phyloP scores from a whole-genome alignment of 371 early-diverging fungal genomes.

The Scutellospora calospora region DNA sequence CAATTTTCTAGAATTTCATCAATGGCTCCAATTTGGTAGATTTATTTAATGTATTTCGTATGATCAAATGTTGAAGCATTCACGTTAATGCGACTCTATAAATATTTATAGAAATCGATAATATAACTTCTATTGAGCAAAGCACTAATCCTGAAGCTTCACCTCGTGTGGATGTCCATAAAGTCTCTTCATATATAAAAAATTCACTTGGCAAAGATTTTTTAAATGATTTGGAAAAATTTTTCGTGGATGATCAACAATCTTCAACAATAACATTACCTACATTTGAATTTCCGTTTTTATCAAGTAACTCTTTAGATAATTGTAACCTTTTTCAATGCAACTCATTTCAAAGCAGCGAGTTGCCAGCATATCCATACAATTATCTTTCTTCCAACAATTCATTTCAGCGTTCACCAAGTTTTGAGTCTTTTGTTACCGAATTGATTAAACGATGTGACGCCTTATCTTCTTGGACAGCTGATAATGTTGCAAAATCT shows the following conservation, averaged over 20 bases:
- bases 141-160: neutral
- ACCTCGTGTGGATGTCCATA: conserved; percentile 6
- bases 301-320: no score
- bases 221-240: conserved; percentile 13
- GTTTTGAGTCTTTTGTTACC: conserved; percentile 14
- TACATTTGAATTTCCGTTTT: neutral
- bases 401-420: neutral
- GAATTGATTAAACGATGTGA: conserved; percentile 12
- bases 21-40: conserved; percentile 46
- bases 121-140: conserved; percentile 27
- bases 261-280: neutral
- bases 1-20: conserved; percentile 44
- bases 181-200: conserved; percentile 35
- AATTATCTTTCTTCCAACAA: conserved; percentile 2
- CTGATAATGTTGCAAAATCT: conserved; percentile 31
- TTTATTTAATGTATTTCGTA: neutral
- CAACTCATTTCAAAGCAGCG: neutral
- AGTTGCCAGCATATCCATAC: conserved; percentile 35
- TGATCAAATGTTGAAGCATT: neutral
- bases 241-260: neutral
- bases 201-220: conserved; percentile 40
- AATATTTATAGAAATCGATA: conserved; percentile 40
- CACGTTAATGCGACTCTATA: neutral
- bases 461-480: conserved; percentile 17
- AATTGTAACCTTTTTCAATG: neutral